Conservation (phyloP, 2,329 filamentous ascomycete genomes). For the Penicillium digitatum region DNA sequence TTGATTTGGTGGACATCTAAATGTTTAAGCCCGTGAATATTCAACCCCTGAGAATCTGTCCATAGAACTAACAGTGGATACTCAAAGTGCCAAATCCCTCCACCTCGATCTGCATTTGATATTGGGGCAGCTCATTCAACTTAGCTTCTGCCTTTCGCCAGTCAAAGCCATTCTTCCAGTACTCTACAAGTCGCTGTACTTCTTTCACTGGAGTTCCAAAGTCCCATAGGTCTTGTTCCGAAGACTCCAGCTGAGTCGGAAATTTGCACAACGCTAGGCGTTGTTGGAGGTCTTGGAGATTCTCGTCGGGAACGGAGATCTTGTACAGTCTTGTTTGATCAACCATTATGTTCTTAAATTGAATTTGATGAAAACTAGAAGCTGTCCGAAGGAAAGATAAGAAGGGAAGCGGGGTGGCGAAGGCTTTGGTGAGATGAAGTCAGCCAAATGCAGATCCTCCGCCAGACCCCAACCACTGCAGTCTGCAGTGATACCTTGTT, state of each 20-base stretch:
- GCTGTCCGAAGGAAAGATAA: not conserved
- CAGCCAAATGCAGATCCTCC: not conserved
- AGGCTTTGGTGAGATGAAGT: not conserved
- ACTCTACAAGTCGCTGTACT: slow-evolving; percentile 49
- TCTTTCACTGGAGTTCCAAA: slow-evolving; percentile 19
- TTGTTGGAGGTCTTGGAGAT: slow-evolving; percentile 18
- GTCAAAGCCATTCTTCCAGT: slow-evolving; percentile 57
- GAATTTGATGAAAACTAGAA: not conserved
- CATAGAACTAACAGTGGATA: slow-evolving; percentile 51
- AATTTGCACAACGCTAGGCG: slow-evolving; percentile 18
- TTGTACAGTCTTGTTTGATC: slow-evolving; percentile 9
- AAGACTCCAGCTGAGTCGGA: slow-evolving; percentile 17
- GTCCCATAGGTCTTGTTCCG: slow-evolving; percentile 18
- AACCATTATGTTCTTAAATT: slow-evolving; percentile 9
- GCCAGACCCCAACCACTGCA: not conserved
- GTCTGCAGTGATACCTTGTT: not conserved
- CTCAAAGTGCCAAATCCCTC: slow-evolving; percentile 57
- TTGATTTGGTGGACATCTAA: slow-evolving; percentile 55
- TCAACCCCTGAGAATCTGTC: not conserved
- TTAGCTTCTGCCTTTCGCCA: slow-evolving; percentile 60
- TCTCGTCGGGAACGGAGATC: slow-evolving; percentile 14
- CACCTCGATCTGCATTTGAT: slow-evolving; percentile 51
- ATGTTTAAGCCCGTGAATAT: not conserved
- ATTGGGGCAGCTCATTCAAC: slow-evolving; percentile 61
- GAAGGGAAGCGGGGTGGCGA: no score